Conservation (phyloP, 495 filamentous ascomycete species). For the Penicillium paradoxum region DNA sequence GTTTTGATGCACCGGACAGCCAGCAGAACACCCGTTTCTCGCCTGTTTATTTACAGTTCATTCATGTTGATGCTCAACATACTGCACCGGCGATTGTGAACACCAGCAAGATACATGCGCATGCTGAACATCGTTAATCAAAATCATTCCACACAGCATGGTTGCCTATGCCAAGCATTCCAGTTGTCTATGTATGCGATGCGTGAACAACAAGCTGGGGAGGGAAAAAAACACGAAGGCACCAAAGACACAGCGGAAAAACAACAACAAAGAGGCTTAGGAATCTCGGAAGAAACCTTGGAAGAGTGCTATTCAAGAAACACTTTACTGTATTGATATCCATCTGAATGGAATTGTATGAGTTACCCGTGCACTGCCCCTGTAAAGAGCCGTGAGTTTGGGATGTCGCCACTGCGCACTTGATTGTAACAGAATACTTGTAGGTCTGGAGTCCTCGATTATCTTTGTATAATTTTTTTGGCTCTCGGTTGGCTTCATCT, state of each 20-base stretch:
- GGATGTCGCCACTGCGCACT: background rate
- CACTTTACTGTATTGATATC: background rate
- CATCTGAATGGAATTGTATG: background rate
- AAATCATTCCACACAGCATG: background rate
- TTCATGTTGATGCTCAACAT: background rate
- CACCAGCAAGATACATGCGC: constrained; percentile 6
- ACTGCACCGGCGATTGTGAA: constrained; percentile 1
- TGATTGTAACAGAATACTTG: too few species aligned
- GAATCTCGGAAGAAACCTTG: too few species aligned
- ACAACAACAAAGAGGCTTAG: too few species aligned
- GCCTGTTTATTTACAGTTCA: background rate
- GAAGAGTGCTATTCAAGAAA: too few species aligned
- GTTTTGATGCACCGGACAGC: background rate
- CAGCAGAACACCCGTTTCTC: background rate
- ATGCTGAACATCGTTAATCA: background rate
- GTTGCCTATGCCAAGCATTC: background rate
- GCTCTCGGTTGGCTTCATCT: too few species aligned
- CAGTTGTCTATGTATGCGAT: background rate
- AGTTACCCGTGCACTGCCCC: background rate
- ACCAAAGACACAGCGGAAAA: too few species aligned
- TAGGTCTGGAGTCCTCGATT: too few species aligned
- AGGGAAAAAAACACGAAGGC: too few species aligned
- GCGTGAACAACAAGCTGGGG: background rate
- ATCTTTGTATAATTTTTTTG: too few species aligned
- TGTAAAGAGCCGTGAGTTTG: background rate